phyloP scores from a whole-genome alignment of 768 basidiomycete genomes.

The Amanita rubescens region DNA sequence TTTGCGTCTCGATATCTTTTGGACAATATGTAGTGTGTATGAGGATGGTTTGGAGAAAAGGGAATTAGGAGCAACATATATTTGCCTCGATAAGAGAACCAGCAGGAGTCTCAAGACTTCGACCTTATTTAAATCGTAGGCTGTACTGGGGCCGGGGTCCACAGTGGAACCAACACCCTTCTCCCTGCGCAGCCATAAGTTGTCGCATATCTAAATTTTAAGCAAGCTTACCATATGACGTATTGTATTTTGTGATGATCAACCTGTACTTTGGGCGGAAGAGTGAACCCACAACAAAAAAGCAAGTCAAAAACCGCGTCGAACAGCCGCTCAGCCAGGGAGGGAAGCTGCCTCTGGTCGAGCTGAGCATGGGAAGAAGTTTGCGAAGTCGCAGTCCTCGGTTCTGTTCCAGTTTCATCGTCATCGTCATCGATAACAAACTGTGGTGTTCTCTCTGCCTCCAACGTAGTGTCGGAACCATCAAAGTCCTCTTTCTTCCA shows the following conservation, averaged over 20 bases:
- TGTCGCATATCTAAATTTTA: neutral
- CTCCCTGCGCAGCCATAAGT: constrained; percentile 52
- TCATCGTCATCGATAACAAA: constrained; percentile 86
- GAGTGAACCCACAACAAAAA: constrained; percentile 91
- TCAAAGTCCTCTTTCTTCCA: constrained; percentile 66
- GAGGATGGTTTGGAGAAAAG: constrained; percentile 68
- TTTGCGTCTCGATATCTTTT: constrained; percentile 68
- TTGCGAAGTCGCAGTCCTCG: constrained; percentile 2
- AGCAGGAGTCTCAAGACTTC: constrained; percentile 88
- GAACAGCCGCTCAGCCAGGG: constrained; percentile 75
- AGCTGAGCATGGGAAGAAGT: constrained; percentile 12
- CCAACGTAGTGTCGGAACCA: constrained; percentile 20
- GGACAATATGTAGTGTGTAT: constrained; percentile 73
- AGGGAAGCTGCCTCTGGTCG: constrained; percentile 50
- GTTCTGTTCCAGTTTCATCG: constrained; percentile 11
- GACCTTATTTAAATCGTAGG: constrained; percentile 72
- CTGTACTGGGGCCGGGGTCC: constrained; percentile 55
- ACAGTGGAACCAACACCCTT: constrained; percentile 88
- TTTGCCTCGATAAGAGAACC: constrained; percentile 83
- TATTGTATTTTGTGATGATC: constrained; percentile 82
- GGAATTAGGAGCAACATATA: constrained; percentile 68
- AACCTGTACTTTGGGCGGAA: constrained; percentile 69
- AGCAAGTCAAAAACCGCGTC: constrained; percentile 76
- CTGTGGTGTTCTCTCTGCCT: constrained; percentile 37
- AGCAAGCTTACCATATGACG: constrained; percentile 73